Conservation (phyloP, 768 basidiomycete species). For the Suillus occidentalis region DNA sequence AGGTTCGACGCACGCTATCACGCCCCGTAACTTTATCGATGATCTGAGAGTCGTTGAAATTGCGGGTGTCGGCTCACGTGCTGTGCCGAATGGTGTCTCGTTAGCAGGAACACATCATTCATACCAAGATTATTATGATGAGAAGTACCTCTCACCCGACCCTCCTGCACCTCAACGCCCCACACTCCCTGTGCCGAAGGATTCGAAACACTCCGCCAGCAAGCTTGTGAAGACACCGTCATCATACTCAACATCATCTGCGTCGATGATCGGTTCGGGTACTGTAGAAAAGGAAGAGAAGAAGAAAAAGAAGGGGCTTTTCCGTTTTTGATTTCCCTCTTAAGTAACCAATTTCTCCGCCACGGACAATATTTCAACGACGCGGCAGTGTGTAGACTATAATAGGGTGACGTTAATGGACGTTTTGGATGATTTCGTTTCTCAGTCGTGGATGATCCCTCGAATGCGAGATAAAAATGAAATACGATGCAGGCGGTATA, state of each 20-base stretch:
- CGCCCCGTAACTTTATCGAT: slow-evolving; percentile 81
- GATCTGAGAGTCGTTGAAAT: slow-evolving; percentile 87
- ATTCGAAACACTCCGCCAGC: slow-evolving; percentile 31
- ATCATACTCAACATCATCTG: slow-evolving; percentile 52
- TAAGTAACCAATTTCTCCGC: background rate
- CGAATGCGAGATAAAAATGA: slow-evolving; percentile 6
- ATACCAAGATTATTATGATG: slow-evolving; percentile 78
- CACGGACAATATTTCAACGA: background rate
- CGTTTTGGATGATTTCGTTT: slow-evolving; percentile 4
- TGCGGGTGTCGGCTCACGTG: slow-evolving; percentile 79
- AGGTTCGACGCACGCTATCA: slow-evolving; percentile 90
- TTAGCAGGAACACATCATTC: slow-evolving; percentile 48
- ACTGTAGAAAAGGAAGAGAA: slow-evolving; percentile 57
- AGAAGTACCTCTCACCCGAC: slow-evolving; percentile 70
- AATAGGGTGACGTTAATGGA: slow-evolving; percentile 12
- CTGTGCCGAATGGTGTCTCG: slow-evolving; percentile 67
- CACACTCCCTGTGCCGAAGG: slow-evolving; percentile 13
- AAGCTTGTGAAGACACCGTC: slow-evolving; percentile 40
- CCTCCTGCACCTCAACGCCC: slow-evolving; percentile 43
- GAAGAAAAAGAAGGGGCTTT: slow-evolving; percentile 75
- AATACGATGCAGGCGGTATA: slow-evolving; percentile 20
- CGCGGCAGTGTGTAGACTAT: slow-evolving; percentile 7
- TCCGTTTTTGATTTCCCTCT: slow-evolving; percentile 50
- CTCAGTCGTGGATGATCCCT: background rate
- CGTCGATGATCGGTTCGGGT: slow-evolving; percentile 40